Conservation (phyloP, 768 basidiomycete genomes). For the Brasilioporus rufonigricans region DNA sequence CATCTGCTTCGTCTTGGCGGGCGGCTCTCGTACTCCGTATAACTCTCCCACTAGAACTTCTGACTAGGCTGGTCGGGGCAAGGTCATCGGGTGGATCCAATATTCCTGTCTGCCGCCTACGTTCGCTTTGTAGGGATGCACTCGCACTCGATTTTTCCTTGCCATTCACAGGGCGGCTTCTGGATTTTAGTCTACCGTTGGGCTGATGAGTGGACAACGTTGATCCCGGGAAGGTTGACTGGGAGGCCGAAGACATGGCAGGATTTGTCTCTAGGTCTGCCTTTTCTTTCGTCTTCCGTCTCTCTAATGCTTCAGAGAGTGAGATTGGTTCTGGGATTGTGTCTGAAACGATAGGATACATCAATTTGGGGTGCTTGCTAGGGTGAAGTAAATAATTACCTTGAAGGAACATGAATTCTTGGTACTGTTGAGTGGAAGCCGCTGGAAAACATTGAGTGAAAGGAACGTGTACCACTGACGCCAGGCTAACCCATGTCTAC, state of each 20-base stretch:
- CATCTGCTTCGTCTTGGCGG: constrained; percentile 26
- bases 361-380: neutral
- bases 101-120: constrained; percentile 16
- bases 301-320: constrained; percentile 56
- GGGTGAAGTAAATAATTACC: constrained; percentile 37
- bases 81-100: constrained; percentile 23
- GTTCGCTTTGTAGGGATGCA: constrained; percentile 24
- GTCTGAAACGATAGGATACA: constrained; percentile 39
- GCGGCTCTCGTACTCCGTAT: constrained; percentile 30
- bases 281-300: constrained; percentile 51
- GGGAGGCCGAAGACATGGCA: constrained; percentile 40
- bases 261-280: constrained; percentile 61
- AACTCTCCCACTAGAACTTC: constrained; percentile 31
- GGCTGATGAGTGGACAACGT: constrained; percentile 15
- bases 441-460: constrained; percentile 39
- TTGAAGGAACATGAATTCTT: constrained; percentile 71
- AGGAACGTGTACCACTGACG: neutral
- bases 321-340: constrained; percentile 64
- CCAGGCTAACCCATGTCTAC: constrained; percentile 67
- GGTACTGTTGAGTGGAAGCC: constrained; percentile 54
- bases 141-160: constrained; percentile 33
- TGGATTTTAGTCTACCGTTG: constrained; percentile 40
- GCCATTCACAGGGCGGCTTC: constrained; percentile 36
- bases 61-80: constrained; percentile 17
- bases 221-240: constrained; percentile 26